Conservation (phyloP, 345 rosid species). For the Streptanthus diversifolius region DNA sequence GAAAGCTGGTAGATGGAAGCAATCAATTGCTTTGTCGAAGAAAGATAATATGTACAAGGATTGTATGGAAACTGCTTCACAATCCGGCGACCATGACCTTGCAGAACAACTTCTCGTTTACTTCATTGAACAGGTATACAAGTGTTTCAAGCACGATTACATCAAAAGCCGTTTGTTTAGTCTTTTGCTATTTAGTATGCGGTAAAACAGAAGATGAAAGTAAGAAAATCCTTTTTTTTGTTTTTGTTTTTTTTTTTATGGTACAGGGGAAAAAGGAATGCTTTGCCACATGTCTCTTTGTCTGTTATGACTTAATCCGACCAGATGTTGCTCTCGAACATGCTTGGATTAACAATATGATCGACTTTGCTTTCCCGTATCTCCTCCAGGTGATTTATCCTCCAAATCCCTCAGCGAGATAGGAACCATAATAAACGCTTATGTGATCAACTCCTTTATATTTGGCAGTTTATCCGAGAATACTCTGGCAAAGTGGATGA, state of each 20-base stretch:
- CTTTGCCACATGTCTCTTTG: slow-evolving; percentile 93
- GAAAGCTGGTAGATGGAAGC: slow-evolving; percentile 99
- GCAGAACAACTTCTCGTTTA: slow-evolving; percentile 96
- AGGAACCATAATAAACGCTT: background rate
- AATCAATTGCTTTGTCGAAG: slow-evolving; percentile 93
- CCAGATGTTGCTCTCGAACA: slow-evolving; percentile 83
- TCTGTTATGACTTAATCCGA: slow-evolving; percentile 84
- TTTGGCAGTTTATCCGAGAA: slow-evolving; percentile 67
- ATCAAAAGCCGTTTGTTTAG: background rate
- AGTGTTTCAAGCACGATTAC: background rate
- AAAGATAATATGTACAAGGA: slow-evolving; percentile 90
- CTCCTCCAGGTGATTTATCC: slow-evolving; percentile 56
- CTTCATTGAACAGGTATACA: slow-evolving; percentile 89
- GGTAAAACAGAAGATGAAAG: background rate
- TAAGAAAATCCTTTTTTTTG: background rate
- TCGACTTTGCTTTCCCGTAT: slow-evolving; percentile 93
- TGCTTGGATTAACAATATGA: slow-evolving; percentile 88
- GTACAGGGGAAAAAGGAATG: slow-evolving; percentile 88
- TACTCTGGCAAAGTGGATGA: slow-evolving; percentile 80
- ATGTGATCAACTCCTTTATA: background rate
- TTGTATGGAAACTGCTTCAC: slow-evolving; percentile 99
- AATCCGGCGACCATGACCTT: slow-evolving; percentile 96
- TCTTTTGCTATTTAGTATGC: background rate
- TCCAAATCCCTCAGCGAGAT: background rate
- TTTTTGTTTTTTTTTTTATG: background rate